Conservation (phyloP, 345 rosid genomes). For the Raphanus raphanistrum region DNA sequence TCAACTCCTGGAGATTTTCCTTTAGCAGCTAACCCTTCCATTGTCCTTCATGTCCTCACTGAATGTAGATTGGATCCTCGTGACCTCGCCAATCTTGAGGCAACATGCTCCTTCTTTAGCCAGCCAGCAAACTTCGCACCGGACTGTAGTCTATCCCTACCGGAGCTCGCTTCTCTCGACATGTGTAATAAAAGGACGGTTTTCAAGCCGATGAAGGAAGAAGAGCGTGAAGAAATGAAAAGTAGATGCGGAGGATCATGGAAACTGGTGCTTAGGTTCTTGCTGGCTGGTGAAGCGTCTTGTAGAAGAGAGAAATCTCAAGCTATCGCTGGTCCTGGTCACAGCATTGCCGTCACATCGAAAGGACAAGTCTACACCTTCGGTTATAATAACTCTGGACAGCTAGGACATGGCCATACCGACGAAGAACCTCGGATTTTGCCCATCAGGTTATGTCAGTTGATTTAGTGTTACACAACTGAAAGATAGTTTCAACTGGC, state of each 20-base stretch:
- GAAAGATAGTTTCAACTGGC: neutral
- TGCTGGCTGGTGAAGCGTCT: conserved; percentile 91
- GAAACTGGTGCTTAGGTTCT: conserved; percentile 88
- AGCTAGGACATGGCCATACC: conserved; percentile 80
- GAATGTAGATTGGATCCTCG: conserved; percentile 81
- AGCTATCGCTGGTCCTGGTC: conserved; percentile 97
- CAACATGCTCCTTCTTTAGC: conserved; percentile 93
- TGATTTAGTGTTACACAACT: conserved; percentile 26
- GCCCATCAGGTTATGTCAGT: conserved; percentile 64
- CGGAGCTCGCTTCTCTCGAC: conserved; percentile 96
- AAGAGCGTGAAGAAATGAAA: conserved; percentile 68
- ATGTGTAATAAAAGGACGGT: conserved; percentile 88
- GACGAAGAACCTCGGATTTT: conserved; percentile 78
- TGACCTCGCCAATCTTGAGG: conserved; percentile 97
- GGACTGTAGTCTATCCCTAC: conserved; percentile 64
- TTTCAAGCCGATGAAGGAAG: conserved; percentile 79
- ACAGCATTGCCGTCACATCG: conserved; percentile 85
- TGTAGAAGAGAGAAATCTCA: conserved; percentile 94
- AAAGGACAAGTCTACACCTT: conserved; percentile 75
- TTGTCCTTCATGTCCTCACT: conserved; percentile 90
- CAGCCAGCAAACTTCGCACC: conserved; percentile 94
- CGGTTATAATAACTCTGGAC: conserved; percentile 89
- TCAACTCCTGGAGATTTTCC: conserved; percentile 94
- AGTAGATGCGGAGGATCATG: conserved; percentile 90
- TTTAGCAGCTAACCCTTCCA: conserved; percentile 87